Conservation (phyloP, 2,329 filamentous ascomycete genomes). For the Macrophomina tecta region DNA sequence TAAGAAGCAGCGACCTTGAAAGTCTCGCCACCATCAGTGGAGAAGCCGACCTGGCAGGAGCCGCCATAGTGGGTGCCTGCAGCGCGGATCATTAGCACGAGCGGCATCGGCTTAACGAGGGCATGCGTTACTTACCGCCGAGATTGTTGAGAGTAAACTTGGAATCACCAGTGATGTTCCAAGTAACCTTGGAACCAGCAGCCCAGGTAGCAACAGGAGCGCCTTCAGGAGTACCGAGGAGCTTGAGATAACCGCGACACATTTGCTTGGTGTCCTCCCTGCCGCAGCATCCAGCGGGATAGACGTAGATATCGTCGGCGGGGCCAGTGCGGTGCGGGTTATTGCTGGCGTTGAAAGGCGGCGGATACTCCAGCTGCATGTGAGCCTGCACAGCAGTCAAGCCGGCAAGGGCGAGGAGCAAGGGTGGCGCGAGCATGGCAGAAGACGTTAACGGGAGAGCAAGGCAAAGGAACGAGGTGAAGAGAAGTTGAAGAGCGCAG, state of each 20-base stretch:
- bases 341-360: constrained; percentile 25
- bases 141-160: constrained; percentile 12
- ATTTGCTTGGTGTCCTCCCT: constrained; percentile 12
- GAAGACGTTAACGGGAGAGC: not conserved
- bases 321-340: constrained; percentile 21
- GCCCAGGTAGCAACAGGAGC: constrained; percentile 24
- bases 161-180: constrained; percentile 23
- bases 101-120: not conserved
- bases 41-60: constrained; percentile 55
- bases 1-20: constrained; percentile 54
- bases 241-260: constrained; percentile 25
- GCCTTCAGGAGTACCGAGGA: constrained; percentile 25
- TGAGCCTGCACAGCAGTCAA: constrained; percentile 25
- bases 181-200: constrained; percentile 22
- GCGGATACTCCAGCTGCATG: constrained; percentile 26
- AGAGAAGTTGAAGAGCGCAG: not conserved
- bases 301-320: constrained; percentile 20
- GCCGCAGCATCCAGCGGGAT: constrained; percentile 27
- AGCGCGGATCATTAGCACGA: too few relatives aligned
- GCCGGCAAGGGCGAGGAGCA: constrained; percentile 10
- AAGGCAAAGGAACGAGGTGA: not conserved
- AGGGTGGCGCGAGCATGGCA: not conserved
- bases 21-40: constrained; percentile 49
- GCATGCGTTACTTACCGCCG: constrained; percentile 4
- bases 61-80: constrained; percentile 54